Evolutionary conservation across 75 land plant species (phyloP), one percentile per base, ranked within the genome.

Genomic region (Sequoiadendron giganteum): DNA sequence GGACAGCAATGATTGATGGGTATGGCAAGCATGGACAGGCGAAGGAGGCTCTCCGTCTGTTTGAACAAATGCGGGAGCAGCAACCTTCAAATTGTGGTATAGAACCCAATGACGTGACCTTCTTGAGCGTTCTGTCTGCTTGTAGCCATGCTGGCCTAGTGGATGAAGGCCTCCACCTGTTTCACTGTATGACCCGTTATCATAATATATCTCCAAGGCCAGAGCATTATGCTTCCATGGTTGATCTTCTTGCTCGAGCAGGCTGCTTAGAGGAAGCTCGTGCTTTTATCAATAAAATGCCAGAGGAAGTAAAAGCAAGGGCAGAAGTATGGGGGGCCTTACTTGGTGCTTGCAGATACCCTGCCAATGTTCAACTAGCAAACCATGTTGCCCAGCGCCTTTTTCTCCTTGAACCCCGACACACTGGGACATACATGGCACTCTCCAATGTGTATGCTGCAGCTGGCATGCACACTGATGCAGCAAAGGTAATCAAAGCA

Each of bases 191-290:
- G 95, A 81, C 78, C 19, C 45, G 10, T 10, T 83, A 89, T 2
- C 90, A 91, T 88, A 85, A 90, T 25, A 86, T 94, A n/a, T 42
- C 88, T 15, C 86, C 91, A 18, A 86, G 87, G 39, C 80, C 89
- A 68, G 93, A 95, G 89, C 96, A 95, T 84, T 94, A 90, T 87
- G 96, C 91, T 36, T 95, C 94, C 90, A 89, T 94, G 19, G 89
- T 95, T 78, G 94, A 94, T 87, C 93, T 95, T 40, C 89, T 95
- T 48, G 96, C 95, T 83, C 83, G 96, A 13, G 78, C 93, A 49
- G 95, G 95, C n/a, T 89, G 88, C 83, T 80, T 94, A 36, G 40
- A 19, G 32, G 93, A 95, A 38, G 96, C 94, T 1, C 91, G 90
- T 68, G 70, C 61, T 16, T 91, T 95, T 75, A 92, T 95, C 14